phyloP scores from a whole-genome alignment of 2,329 filamentous ascomycete genomes.

The Aureobasidium sp. region DNA sequence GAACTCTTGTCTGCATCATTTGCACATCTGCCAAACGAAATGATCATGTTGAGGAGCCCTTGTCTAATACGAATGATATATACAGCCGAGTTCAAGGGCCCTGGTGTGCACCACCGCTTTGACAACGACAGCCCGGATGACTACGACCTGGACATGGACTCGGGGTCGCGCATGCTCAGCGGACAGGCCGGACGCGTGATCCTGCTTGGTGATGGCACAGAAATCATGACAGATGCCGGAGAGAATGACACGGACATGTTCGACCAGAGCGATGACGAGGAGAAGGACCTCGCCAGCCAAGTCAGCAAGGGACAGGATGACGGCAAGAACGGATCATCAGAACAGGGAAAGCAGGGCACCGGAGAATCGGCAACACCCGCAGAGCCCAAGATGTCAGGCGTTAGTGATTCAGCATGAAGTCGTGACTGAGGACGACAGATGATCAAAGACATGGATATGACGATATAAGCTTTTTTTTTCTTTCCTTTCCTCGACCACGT shows the following conservation, averaged over 20 bases:
- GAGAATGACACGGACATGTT: slow-evolving; percentile 77
- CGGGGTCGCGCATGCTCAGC: slow-evolving; percentile 59
- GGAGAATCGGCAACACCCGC: slow-evolving; percentile 21
- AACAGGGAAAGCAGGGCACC: slow-evolving; percentile 20
- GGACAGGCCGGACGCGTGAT: slow-evolving; percentile 79
- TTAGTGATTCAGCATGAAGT: slow-evolving; percentile 4
- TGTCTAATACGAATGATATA: slow-evolving; percentile 15
- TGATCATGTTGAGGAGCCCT: neutral
- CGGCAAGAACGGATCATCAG: slow-evolving; percentile 29
- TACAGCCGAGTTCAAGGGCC: slow-evolving; percentile 46
- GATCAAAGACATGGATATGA: slow-evolving; percentile 10
- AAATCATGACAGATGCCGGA: slow-evolving; percentile 73
- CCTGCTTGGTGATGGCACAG: slow-evolving; percentile 88
- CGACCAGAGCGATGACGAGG: slow-evolving; percentile 55
- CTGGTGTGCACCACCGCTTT: slow-evolving; percentile 44
- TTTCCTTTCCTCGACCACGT: too few relatives aligned
- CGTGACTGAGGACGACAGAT: neutral
- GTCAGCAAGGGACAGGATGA: slow-evolving; percentile 56
- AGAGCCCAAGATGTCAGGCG: slow-evolving; percentile 25
- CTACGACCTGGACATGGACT: slow-evolving; percentile 68
- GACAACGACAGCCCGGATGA: slow-evolving; percentile 45
- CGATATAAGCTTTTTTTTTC: slow-evolving; percentile 1
- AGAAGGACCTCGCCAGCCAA: slow-evolving; percentile 78
- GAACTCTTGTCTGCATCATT: slow-evolving; percentile 8
- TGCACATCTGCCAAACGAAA: neutral